These are phyloP conservation scores for Hypoxylon sp. DNA, from an alignment of 2,329 filamentous ascomycete species.

Conservation along the genomic window DNA sequence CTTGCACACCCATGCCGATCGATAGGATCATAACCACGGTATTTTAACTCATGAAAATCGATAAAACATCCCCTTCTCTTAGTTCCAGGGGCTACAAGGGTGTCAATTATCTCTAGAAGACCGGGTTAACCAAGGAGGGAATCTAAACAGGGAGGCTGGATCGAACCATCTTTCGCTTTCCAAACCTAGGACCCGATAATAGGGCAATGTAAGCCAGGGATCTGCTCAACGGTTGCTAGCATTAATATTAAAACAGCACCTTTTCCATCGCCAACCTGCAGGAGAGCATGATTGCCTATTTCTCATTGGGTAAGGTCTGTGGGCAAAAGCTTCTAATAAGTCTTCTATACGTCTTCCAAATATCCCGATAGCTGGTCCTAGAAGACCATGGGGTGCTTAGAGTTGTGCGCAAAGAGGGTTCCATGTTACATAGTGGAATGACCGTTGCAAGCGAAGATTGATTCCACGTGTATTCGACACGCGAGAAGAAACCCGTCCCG, in stretches of 20 bases:
- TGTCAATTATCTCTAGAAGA: constrained; percentile 24
- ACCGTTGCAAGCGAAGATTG: constrained; percentile 29
- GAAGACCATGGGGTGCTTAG: constrained; percentile 2
- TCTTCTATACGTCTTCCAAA: constrained; percentile 48
- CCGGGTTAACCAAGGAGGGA: constrained; percentile 20
- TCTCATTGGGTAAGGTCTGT: constrained; percentile 25
- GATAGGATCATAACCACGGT: constrained; percentile 14
- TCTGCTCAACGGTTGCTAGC: constrained; percentile 27
- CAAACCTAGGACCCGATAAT: constrained; percentile 12
- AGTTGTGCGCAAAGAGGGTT: constrained; percentile 16
- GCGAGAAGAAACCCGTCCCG: constrained; percentile 24
- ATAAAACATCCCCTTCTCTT: constrained; percentile 20
- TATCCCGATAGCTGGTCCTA: constrained; percentile 34
- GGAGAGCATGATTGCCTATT: constrained; percentile 14
- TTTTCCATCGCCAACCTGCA: constrained; percentile 24
- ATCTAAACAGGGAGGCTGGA: constrained; percentile 28
- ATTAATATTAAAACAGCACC: constrained; percentile 30
- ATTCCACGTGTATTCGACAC: constrained; percentile 36
- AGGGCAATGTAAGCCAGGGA: constrained; percentile 22
- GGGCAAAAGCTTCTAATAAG: constrained; percentile 31
- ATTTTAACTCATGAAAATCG: constrained; percentile 14
- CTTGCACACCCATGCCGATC: constrained; percentile 11
- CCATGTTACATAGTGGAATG: constrained; percentile 17
- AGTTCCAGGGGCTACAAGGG: constrained; percentile 31
- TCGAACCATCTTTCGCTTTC: constrained; percentile 36